Percentiles rank a stretch among this genome's conserved stretches.
Conservation (phyloP, 441 rosid genomes). For the Metrosideros polymorpha region DNA sequence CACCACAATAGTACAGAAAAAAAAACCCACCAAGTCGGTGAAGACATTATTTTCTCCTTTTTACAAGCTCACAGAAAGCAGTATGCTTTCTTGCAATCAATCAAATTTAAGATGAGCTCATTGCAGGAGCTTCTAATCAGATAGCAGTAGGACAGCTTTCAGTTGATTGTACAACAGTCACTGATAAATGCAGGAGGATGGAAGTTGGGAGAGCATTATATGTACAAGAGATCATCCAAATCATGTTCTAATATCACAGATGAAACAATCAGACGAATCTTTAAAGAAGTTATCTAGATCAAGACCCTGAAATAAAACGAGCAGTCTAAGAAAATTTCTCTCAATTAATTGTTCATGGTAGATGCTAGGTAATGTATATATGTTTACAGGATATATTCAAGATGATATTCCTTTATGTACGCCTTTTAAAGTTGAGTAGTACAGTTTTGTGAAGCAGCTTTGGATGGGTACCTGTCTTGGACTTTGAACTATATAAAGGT, state of each 20-base stretch:
- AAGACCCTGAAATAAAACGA: neutral
- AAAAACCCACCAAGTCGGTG: neutral
- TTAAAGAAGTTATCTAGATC: neutral
- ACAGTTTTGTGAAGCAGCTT: neutral
- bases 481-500: neutral
- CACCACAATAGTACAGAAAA: neutral
- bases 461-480: neutral
- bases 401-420: neutral
- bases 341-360: neutral
- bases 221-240: neutral
- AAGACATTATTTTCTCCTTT: neutral
- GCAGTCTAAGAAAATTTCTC: neutral
- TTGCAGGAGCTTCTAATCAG: neutral
- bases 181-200: neutral
- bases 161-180: neutral
- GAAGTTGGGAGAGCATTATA: neutral
- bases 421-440: neutral
- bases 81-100: neutral
- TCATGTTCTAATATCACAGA: neutral
- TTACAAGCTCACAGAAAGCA: neutral
- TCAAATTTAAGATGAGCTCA: neutral
- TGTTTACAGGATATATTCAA: neutral
- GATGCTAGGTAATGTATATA: neutral
- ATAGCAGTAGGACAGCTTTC: neutral
- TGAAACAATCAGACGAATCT: neutral